A percentile compares a stretch with the other conserved stretches of the same genome.
phyloP scores from a whole-genome alignment of 495 filamentous ascomycete genomes.

The Annulohypoxylon bovei region DNA sequence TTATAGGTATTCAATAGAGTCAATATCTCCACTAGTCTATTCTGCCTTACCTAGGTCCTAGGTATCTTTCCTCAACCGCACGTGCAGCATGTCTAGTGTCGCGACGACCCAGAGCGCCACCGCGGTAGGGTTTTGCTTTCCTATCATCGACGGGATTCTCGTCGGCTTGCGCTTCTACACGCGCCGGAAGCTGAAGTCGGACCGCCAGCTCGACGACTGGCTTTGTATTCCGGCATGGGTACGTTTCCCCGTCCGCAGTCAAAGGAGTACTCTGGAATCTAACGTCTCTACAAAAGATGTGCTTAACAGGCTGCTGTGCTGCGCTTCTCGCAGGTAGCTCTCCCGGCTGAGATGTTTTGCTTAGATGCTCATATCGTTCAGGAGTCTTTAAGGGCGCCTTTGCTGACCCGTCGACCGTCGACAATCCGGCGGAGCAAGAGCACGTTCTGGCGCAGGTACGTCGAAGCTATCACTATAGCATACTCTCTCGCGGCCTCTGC shows the following conservation, averaged over 20 bases:
- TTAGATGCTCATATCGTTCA: not conserved
- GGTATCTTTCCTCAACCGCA: not conserved
- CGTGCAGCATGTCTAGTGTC: not conserved
- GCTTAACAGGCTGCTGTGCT: not conserved
- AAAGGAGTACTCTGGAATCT: not conserved
- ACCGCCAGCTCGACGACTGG: not conserved
- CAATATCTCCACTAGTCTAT: not conserved
- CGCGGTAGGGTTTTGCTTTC: not conserved
- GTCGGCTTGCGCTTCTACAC: not conserved
- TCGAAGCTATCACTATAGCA: not conserved
- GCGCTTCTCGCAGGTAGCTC: not conserved
- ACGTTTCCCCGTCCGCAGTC: not conserved
- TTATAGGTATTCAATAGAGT: not conserved
- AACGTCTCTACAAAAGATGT: not conserved
- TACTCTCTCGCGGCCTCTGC: not conserved
- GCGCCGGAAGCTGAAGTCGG: not conserved
- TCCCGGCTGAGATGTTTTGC: not conserved
- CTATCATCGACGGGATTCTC: not conserved
- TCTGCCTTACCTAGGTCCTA: not conserved
- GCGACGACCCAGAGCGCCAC: not conserved
- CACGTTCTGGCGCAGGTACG: not conserved
- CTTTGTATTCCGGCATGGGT: slow-evolving; percentile 4
- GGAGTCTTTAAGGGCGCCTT: not conserved
- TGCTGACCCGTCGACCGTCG: not conserved
- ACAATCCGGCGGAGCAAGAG: no score